Evolutionary conservation across 2,329 filamentous ascomycete genomes (phyloP).

Genomic region (Pseudopithomyces chartarum): DNA sequence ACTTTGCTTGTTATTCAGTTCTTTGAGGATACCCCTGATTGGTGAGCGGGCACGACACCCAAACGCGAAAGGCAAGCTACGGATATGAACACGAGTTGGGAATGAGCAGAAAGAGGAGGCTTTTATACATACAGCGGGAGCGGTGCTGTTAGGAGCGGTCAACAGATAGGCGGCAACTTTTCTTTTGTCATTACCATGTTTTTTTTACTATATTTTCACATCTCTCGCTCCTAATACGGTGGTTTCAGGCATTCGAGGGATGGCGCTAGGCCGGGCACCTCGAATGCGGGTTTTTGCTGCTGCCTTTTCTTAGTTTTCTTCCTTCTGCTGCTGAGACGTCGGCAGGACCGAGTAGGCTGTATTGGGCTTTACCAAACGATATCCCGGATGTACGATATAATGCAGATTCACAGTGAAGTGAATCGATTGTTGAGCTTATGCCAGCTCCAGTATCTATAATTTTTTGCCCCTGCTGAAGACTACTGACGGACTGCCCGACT

Average conservation of each 20-base stretch:
- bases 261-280: constrained; percentile 19
- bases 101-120: constrained; percentile 6
- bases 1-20: constrained; percentile 21
- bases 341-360: constrained; percentile 25
- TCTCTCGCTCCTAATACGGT: constrained; percentile 30
- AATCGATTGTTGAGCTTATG: neutral
- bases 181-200: constrained; percentile 10
- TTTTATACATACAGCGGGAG: neutral
- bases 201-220: constrained; percentile 20
- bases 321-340: constrained; percentile 11
- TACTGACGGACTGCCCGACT: neutral
- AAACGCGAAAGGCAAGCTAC: constrained; percentile 8
- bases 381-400: constrained; percentile 6
- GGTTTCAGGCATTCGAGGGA: constrained; percentile 23
- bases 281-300: constrained; percentile 10
- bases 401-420: neutral
- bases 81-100: constrained; percentile 3
- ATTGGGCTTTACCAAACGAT: constrained; percentile 6
- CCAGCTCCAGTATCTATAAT: neutral
- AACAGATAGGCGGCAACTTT: constrained; percentile 1
- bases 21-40: constrained; percentile 34
- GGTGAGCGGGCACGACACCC: constrained; percentile 2
- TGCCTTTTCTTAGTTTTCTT: neutral
- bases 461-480: neutral
- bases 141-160: neutral